phyloP scores from a whole-genome alignment of 306 rosid species.

The Citrullus amarus region DNA sequence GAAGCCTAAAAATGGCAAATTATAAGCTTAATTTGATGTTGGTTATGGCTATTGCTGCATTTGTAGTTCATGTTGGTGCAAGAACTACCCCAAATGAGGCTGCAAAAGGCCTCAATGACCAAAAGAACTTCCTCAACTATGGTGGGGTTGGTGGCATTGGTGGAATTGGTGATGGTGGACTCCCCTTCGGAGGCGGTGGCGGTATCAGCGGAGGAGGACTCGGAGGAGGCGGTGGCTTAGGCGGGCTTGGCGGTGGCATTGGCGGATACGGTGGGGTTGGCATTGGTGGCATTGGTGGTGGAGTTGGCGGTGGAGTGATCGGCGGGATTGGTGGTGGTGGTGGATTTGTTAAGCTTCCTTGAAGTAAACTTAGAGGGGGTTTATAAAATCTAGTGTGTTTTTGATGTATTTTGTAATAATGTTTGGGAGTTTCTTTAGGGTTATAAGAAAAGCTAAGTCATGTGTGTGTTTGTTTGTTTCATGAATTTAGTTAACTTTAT shows the following conservation, averaged over 20 bases:
- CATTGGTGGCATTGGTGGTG: slow-evolving; percentile 4
- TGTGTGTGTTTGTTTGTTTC: background rate
- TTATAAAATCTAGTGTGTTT: background rate
- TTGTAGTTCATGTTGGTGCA: slow-evolving; percentile 20
- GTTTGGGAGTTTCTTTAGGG: background rate
- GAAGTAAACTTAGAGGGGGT: slow-evolving; percentile 2
- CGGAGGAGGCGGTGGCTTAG: slow-evolving; percentile 12
- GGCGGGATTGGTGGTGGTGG: slow-evolving; percentile 5
- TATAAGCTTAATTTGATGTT: slow-evolving; percentile 24
- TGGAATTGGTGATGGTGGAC: slow-evolving; percentile 45
- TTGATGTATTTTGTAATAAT: background rate
- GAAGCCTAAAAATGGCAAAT: slow-evolving; percentile 20
- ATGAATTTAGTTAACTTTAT: no score
- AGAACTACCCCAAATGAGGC: slow-evolving; percentile 31
- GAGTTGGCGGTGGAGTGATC: background rate
- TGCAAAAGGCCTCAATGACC: slow-evolving; percentile 40
- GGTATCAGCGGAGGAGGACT: background rate
- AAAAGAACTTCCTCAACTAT: slow-evolving; percentile 42
- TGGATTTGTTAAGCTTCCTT: slow-evolving; percentile 46
- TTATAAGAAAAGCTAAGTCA: background rate
- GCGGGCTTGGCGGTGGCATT: background rate
- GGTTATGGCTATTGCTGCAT: slow-evolving; percentile 34
- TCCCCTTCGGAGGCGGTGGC: slow-evolving; percentile 41
- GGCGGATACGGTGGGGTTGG: background rate
- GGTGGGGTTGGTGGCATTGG: slow-evolving; percentile 54